Evolutionary conservation across 169 alveolate genomes (phyloP), one percentile per base, ranked within the genome.

Genomic region (Plasmodium inui): DNA sequence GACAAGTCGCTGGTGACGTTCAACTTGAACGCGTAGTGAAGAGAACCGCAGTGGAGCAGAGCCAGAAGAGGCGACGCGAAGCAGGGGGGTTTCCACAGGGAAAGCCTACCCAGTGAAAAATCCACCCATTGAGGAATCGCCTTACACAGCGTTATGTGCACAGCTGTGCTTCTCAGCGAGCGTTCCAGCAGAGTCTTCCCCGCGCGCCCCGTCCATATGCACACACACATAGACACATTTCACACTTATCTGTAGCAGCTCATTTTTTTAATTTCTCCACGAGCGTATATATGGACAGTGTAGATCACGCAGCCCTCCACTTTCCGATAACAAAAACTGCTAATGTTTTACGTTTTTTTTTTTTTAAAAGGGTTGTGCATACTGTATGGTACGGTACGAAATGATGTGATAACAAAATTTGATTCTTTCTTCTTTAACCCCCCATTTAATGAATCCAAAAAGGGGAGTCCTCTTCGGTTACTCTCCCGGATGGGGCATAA

Each of bases 1-100:
- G 83, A 79, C 26, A 61, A 46, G 14, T 28, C 79, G 22, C 26
- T 41, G 5, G 72, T 89, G 9, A 57, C 94, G 57, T 89, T 89
- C 57, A 86, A 86, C 28, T 6, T 78, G 50, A 17, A 37, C 28
- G 76, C 82, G 53, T 84, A 71, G 83, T 41, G 53, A 9, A 9
- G 12, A 9, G 53, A 41, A 41, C 14, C 50, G 50, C 2, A 17
- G 73, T 19, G 30, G 19, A 19, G 14, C 10, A 4, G 76, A 1
- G 8, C 32, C 74, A 26, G 30, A 39, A 2, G 76, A 22, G 74
- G 34, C 19, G 74, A 61, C 8, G 14, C 74, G 34, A n/a, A n/a
- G 19, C 28, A 17, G 17, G 17, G 74, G 28, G 32, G 12, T 61
- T 12, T 6, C 4, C 19, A 10, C 34, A 28, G 19, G 76, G 34